Conservation (phyloP, 1,284 basidiomycete species). For the Sutorius eximius region DNA sequence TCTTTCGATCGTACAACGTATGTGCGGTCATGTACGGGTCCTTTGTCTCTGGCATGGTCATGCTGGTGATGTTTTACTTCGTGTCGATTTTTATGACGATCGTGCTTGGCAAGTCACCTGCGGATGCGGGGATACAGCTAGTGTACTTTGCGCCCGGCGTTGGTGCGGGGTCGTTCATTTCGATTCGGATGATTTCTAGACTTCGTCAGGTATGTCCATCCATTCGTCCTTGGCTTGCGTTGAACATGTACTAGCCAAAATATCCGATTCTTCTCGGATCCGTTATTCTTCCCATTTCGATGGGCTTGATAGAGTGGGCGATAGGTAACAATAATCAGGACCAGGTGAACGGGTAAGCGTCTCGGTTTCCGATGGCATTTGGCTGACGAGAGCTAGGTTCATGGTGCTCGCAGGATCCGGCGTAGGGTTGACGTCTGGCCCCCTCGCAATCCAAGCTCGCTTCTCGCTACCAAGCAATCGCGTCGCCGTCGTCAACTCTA, state of each 20-base stretch:
- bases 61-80: neutral
- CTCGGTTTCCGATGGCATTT: too few relatives aligned
- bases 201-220: slow-evolving; percentile 11
- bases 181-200: neutral
- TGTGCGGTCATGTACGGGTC: neutral
- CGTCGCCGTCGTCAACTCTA: too few relatives aligned
- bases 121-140: slow-evolving; percentile 13
- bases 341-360: too few relatives aligned
- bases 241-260: too few relatives aligned
- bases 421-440: too few relatives aligned
- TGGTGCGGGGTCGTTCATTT: slow-evolving; percentile 9
- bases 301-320: too few relatives aligned
- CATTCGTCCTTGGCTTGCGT: slow-evolving; percentile 1
- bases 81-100: neutral
- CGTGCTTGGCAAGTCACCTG: neutral
- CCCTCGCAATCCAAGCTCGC: too few relatives aligned
- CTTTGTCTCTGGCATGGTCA: neutral
- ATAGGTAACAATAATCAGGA: neutral
- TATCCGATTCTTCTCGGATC: too few relatives aligned
- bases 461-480: too few relatives aligned
- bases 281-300: too few relatives aligned
- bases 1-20: neutral
- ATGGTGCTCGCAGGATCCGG: too few relatives aligned
- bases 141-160: slow-evolving; percentile 45
- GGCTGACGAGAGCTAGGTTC: too few relatives aligned